Evolutionary conservation across 78 protist genomes (phyloP).

Genomic region (Dictyostelium firmibasis): DNA sequence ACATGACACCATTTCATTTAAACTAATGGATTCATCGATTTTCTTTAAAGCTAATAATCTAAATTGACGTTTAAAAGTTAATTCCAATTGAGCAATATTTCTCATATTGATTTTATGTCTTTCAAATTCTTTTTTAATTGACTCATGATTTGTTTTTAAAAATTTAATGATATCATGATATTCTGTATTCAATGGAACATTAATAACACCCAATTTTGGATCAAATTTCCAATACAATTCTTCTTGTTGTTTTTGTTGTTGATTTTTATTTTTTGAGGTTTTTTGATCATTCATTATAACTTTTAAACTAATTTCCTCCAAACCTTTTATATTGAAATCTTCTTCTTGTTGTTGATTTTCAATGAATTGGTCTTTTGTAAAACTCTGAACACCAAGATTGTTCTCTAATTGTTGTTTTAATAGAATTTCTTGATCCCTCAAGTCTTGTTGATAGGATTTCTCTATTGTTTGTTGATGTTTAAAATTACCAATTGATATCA

Average conservation of each 20-base stretch:
- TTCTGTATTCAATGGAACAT: not conserved
- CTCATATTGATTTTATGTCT: slow-evolving; percentile 16
- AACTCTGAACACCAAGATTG: not conserved
- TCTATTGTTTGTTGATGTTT: slow-evolving; percentile 1
- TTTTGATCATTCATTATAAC: not conserved
- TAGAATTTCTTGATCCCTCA: not conserved
- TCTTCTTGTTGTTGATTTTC: not conserved
- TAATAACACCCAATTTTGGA: not conserved
- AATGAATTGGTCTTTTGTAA: not conserved
- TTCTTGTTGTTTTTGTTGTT: not conserved
- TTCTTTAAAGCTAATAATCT: slow-evolving; percentile 16
- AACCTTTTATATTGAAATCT: not conserved
- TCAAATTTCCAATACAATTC: not conserved
- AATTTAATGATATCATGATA: not conserved
- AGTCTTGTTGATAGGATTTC: not conserved
- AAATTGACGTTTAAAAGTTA: slow-evolving; percentile 44
- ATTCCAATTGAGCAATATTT: slow-evolving; percentile 33
- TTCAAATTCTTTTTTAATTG: not conserved
- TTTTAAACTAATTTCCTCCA: not conserved
- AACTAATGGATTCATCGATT: not conserved
- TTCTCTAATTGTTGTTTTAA: not conserved
- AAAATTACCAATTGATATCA: not conserved
- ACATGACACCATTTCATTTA: slow-evolving; percentile 49
- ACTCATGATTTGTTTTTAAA: not conserved
- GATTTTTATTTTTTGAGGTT: not conserved